Percentiles rank a stretch among this genome's conserved stretches.
phyloP scores from a whole-genome alignment of 345 rosid species.

The Sisymbrium altissimum region DNA sequence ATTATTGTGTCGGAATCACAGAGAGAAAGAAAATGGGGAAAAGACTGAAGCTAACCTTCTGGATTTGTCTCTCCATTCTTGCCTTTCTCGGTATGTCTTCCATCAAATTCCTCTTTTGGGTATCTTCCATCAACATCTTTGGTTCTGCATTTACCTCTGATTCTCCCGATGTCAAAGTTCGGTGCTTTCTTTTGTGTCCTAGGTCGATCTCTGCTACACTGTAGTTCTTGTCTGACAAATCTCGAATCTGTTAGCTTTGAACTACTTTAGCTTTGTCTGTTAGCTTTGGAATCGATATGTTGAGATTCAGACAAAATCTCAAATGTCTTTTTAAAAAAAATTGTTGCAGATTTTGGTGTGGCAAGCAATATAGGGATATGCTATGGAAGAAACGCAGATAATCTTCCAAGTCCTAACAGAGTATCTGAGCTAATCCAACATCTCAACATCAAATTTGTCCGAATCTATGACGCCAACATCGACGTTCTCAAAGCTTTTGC shows the following conservation, averaged over 20 bases:
- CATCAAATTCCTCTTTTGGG: not conserved
- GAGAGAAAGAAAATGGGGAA: constrained; percentile 4
- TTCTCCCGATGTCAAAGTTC: constrained; percentile 9
- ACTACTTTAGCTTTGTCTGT: not conserved
- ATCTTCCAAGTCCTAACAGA: constrained; percentile 80
- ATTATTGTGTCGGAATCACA: not conserved
- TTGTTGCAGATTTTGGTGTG: constrained; percentile 44
- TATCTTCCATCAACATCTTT: not conserved
- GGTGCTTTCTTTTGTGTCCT: not conserved
- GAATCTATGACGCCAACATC: constrained; percentile 87
- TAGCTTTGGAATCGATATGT: not conserved
- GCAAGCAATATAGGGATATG: constrained; percentile 83
- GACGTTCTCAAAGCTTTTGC: constrained; percentile 93
- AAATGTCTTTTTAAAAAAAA: not conserved
- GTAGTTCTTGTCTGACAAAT: constrained; percentile 6
- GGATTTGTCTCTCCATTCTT: constrained; percentile 19
- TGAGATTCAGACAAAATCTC: not conserved
- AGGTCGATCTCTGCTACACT: not conserved
- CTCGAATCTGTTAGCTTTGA: constrained; percentile 12
- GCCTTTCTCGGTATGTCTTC: constrained; percentile 26
- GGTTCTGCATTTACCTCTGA: constrained; percentile 17
- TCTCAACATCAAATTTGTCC: constrained; percentile 62
- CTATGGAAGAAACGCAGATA: constrained; percentile 95
- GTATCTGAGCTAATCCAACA: constrained; percentile 60
- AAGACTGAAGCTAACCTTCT: constrained; percentile 17